Conservation (phyloP, 352 stramenopile species). For the Pythium vanterpoolii region DNA sequence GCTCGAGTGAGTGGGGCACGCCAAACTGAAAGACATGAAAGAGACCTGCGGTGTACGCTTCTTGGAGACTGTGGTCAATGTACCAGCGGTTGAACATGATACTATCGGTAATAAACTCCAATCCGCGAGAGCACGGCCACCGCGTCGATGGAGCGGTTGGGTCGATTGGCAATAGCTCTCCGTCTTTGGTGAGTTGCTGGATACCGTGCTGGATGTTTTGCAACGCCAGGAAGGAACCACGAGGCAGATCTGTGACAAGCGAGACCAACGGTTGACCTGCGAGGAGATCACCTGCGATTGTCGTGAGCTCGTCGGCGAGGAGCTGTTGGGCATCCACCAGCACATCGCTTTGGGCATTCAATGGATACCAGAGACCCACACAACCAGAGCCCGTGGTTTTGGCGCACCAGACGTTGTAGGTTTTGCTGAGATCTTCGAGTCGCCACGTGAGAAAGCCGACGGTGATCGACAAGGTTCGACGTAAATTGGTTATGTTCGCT, state of each 20-base stretch:
- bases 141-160: neutral
- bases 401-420: neutral
- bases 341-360: neutral
- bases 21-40: slow-evolving; percentile 26
- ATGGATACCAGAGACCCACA: slow-evolving; percentile 4
- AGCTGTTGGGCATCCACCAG: neutral
- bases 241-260: slow-evolving; percentile 9
- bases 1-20: slow-evolving; percentile 7
- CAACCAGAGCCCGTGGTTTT: neutral
- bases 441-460: slow-evolving; percentile 14
- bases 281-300: neutral
- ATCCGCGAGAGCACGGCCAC: slow-evolving; percentile 13
- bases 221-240: slow-evolving; percentile 8
- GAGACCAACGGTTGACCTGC: slow-evolving; percentile 8
- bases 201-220: slow-evolving; percentile 7
- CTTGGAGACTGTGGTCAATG: slow-evolving; percentile 21
- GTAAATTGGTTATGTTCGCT: slow-evolving; percentile 21
- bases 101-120: slow-evolving; percentile 14
- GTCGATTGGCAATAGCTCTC: neutral
- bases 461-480: slow-evolving; percentile 14
- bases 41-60: slow-evolving; percentile 19
- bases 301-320: slow-evolving; percentile 3
- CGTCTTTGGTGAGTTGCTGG: neutral
- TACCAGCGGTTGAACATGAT: slow-evolving; percentile 20
- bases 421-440: slow-evolving; percentile 1